A percentile compares a stretch with the other conserved stretches of the same genome.
Conservation (phyloP, 2,329 filamentous ascomycete genomes). For the Penicillium thymicola region DNA sequence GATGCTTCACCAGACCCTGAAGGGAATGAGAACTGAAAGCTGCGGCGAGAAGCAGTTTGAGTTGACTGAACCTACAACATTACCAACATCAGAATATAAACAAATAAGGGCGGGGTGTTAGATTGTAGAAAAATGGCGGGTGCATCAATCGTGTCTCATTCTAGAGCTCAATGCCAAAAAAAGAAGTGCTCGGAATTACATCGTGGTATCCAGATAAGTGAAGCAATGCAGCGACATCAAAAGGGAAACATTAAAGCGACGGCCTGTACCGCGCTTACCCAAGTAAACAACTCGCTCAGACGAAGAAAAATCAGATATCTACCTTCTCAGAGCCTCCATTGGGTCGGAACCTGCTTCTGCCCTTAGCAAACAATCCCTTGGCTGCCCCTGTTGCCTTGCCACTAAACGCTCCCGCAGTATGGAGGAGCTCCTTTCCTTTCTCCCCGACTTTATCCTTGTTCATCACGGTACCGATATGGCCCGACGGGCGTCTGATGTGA, state of each 20-base stretch:
- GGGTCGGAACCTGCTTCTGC: slow-evolving; percentile 76
- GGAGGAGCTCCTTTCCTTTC: slow-evolving; percentile 85
- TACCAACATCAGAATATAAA: slow-evolving; percentile 31
- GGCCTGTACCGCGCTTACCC: slow-evolving; percentile 11
- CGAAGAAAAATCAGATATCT: slow-evolving; percentile 51
- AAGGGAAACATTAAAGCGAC: slow-evolving; percentile 15
- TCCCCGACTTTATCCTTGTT: slow-evolving; percentile 66
- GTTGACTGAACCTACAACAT: slow-evolving; percentile 34
- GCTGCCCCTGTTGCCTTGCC: slow-evolving; percentile 74
- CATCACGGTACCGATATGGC: slow-evolving; percentile 38
- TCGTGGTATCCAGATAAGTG: slow-evolving; percentile 29
- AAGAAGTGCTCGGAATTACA: slow-evolving; percentile 28
- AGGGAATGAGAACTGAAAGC: slow-evolving; percentile 20
- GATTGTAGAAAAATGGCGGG: slow-evolving; percentile 10
- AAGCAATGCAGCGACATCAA: slow-evolving; percentile 13
- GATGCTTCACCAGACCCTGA: slow-evolving; percentile 10
- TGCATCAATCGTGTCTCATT: slow-evolving; percentile 31
- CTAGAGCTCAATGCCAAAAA: slow-evolving; percentile 21
- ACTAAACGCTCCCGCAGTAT: slow-evolving; percentile 70
- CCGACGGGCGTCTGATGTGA: slow-evolving; percentile 37
- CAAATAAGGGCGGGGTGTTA: slow-evolving; percentile 6
- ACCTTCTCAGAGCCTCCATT: slow-evolving; percentile 70
- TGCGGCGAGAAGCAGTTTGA: slow-evolving; percentile 26
- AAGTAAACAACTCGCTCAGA: slow-evolving; percentile 8
- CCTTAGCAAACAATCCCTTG: slow-evolving; percentile 87